Base-by-base conservation (phyloP, 257 asterid species). In the Catharanthus roseus region DNA sequence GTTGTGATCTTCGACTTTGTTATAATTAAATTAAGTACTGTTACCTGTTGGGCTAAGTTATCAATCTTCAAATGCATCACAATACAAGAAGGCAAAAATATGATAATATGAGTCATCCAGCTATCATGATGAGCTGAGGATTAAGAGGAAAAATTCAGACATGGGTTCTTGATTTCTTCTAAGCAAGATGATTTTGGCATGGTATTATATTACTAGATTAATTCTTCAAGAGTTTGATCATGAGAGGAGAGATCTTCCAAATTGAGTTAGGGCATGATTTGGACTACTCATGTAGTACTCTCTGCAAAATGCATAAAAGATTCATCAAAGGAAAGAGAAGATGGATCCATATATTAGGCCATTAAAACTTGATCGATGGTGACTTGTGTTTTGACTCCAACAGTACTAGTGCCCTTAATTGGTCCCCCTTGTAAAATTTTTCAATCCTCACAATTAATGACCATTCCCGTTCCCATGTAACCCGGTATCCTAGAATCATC, bases 311-410 rank as follows among this genome's bases (percentile, higher is more conserved):
- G 10, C 67, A 24, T 9, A n/a, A 38, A 54, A 60, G 41, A 21
- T 38, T 55, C 10, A 28, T 4, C 2, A n/a, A 8, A 36, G 15
- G 24, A 1, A 1, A 36, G 5, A 9, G 24, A 18, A n/a, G 0
- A 10, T 1, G 42, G 44, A 39, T n/a, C 21, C n/a, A n/a, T n/a
- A n/a, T n/a, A n/a, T n/a, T n/a, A n/a, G n/a, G n/a, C n/a, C n/a
- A n/a, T n/a, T 51, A 29, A 51, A 33, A 51, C 41, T 21, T 16
- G 78, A n/a, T n/a, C n/a, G n/a, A 74, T 58, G 8, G 74, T 11
- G 78, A 67, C 69, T 47, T 33, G 31, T 23, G 56, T 58, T 74
- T 58, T 67, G 78, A 74, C 78, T 58, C 58, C 69, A 36, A n/a
- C n/a, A n/a, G 23, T 10, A 16, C 0, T 47, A 53, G 77, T 53